Conservation (phyloP, 352 stramenopile genomes). For the Stramenopiles sp. region DNA sequence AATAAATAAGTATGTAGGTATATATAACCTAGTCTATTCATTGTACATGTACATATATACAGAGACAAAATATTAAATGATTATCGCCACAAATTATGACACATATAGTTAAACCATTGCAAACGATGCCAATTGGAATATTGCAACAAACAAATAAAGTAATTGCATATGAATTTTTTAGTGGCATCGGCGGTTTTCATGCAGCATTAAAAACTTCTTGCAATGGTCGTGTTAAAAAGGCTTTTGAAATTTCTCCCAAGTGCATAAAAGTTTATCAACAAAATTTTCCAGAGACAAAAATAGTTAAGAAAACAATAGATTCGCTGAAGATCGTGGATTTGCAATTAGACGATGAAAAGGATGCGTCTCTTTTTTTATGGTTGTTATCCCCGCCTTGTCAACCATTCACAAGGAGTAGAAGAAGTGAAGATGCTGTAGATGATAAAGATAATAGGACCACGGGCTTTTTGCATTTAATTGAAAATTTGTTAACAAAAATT, state of each 20-base stretch:
- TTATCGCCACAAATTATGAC: too few species aligned
- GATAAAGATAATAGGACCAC: not conserved
- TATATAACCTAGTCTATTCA: too few species aligned
- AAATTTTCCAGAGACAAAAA: not conserved
- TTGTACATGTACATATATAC: too few species aligned
- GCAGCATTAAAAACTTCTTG: not conserved
- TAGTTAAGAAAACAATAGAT: not conserved
- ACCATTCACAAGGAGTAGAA: slow-evolving; percentile 27
- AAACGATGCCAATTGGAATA: too few species aligned
- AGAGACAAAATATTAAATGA: too few species aligned
- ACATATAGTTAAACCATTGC: too few species aligned
- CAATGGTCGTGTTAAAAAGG: not conserved
- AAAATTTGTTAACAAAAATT: not conserved
- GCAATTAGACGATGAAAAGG: not conserved
- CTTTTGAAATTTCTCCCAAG: not conserved
- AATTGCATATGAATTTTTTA: not conserved
- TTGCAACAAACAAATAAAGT: not conserved
- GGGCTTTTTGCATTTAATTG: not conserved
- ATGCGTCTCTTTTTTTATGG: slow-evolving; percentile 19
- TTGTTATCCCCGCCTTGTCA: slow-evolving; percentile 37
- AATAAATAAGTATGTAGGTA: too few species aligned
- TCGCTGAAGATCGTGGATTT: not conserved
- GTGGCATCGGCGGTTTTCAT: not conserved
- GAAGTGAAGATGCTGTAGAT: not conserved
- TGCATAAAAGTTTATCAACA: not conserved